Percentiles rank a stretch among this genome's conserved stretches.
Evolutionary conservation across 2,329 filamentous ascomycete genomes (phyloP).

Genomic region (Neonectria sp.): DNA sequence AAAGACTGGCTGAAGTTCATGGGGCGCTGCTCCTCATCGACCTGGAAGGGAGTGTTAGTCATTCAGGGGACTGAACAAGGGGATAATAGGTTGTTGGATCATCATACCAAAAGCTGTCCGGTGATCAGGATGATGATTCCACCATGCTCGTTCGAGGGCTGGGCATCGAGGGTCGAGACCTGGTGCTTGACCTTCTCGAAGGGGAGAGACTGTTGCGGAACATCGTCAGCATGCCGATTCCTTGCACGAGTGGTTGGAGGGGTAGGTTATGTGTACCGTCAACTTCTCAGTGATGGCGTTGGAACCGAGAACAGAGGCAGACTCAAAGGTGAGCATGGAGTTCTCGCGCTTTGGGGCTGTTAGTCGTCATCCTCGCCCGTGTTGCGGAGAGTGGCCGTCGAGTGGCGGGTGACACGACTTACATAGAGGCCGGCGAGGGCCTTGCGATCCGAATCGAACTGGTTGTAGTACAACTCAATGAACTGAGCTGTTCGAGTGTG

Average conservation of each 20-base stretch:
- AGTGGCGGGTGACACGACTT: conserved; percentile 55
- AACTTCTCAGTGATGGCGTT: conserved; percentile 85
- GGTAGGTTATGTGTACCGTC: conserved; percentile 67
- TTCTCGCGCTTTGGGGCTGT: conserved; percentile 73
- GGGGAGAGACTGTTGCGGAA: conserved; percentile 73
- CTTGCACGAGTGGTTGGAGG: neutral
- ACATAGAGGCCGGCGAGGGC: conserved; percentile 84
- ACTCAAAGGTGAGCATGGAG: conserved; percentile 97
- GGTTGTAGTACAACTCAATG: conserved; percentile 90
- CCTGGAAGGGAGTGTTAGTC: conserved; percentile 63
- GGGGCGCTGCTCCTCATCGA: conserved; percentile 87
- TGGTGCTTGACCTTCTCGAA: conserved; percentile 88
- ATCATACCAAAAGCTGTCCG: conserved; percentile 83
- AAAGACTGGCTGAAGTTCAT: conserved; percentile 95
- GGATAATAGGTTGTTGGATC: conserved; percentile 8
- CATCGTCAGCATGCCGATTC: conserved; percentile 24
- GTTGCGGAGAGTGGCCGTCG: neutral
- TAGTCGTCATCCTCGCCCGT: conserved; percentile 15
- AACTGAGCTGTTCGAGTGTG: conserved; percentile 79
- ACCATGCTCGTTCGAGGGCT: conserved; percentile 77
- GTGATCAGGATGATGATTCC: conserved; percentile 91
- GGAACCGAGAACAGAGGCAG: conserved; percentile 74
- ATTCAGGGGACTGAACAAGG: conserved; percentile 13
- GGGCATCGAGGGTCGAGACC: conserved; percentile 84
- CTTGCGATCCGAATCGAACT: conserved; percentile 82